Conservation (phyloP, 2,329 filamentous ascomycete genomes). For the Coleophoma cylindrospora region DNA sequence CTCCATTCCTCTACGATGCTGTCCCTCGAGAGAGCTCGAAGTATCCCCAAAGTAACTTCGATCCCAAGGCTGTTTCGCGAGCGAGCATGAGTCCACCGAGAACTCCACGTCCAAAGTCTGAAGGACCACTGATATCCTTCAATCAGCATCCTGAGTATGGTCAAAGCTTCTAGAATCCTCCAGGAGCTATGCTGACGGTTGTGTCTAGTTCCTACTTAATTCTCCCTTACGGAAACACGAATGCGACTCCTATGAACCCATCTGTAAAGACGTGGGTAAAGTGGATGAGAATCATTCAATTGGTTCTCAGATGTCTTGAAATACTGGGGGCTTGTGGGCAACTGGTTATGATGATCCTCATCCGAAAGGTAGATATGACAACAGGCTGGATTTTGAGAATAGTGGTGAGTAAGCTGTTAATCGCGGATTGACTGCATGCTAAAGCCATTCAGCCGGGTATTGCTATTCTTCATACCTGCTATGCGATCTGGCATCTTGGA, state of each 20-base stretch:
- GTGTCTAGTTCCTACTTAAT: conserved; percentile 48
- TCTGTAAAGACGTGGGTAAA: conserved; percentile 68
- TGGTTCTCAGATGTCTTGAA: conserved; percentile 62
- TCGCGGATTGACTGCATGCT: conserved; percentile 10
- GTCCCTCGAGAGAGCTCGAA: conserved; percentile 39
- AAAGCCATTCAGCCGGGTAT: conserved; percentile 61
- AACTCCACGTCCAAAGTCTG: conserved; percentile 55
- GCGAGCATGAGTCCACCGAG: conserved; percentile 64
- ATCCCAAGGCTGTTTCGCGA: conserved; percentile 80
- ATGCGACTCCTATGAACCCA: conserved; percentile 62
- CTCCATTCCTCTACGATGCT: conserved; percentile 70
- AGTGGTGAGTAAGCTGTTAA: conserved; percentile 50
- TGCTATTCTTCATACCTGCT: conserved; percentile 65
- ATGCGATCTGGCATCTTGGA: conserved; percentile 76
- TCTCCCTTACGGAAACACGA: conserved; percentile 54
- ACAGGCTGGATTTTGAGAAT: conserved; percentile 74
- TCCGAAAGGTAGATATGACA: conserved; percentile 59
- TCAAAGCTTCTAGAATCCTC: not conserved
- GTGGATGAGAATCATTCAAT: conserved; percentile 62
- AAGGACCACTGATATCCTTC: conserved; percentile 76
- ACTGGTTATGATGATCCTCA: conserved; percentile 71
- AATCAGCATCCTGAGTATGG: conserved; percentile 83
- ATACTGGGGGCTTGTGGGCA: conserved; percentile 66
- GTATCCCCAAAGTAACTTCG: conserved; percentile 59
- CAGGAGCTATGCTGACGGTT: conserved; percentile 7